A percentile compares a stretch with the other conserved stretches of the same genome.
phyloP scores from a whole-genome alignment of 352 stramenopile species.

The Phytophthora hibernalis region DNA sequence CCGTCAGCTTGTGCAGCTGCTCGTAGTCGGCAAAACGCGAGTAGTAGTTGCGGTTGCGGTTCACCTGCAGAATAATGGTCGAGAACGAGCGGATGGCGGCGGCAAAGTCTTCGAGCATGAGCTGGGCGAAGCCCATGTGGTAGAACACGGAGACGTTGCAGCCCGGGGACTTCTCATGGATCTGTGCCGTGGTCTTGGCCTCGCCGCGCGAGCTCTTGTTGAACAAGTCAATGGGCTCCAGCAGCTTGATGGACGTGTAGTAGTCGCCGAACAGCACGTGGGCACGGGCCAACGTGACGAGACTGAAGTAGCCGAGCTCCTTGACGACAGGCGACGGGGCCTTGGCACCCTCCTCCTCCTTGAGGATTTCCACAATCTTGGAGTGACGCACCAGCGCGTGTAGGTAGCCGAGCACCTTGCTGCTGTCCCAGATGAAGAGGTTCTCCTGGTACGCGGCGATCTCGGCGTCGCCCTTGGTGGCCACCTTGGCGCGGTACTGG shows the following conservation, averaged over 20 bases:
- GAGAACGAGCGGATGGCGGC: conserved; percentile 91
- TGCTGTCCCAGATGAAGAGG: conserved; percentile 95
- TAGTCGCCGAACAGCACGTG: conserved; percentile 98
- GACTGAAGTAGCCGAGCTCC: conserved; percentile 96
- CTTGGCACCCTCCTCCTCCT: conserved; percentile 46
- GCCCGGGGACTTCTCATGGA: conserved; percentile 92
- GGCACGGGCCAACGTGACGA: conserved; percentile 94
- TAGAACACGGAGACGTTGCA: conserved; percentile 97
- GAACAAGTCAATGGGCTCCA: conserved; percentile 92
- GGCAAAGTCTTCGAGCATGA: conserved; percentile 98
- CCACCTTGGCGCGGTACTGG: conserved; percentile 93
- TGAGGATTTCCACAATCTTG: conserved; percentile 92
- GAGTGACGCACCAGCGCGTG: conserved; percentile 92
- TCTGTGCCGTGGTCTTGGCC: conserved; percentile 74
- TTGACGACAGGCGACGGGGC: conserved; percentile 80
- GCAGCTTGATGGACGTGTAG: conserved; percentile 91
- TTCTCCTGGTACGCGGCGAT: conserved; percentile 71
- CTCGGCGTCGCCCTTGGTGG: conserved; percentile 67
- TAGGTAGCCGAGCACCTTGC: conserved; percentile 96
- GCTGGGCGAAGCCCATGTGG: conserved; percentile 97
- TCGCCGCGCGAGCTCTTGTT: conserved; percentile 75
- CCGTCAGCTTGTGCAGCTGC: conserved; percentile 95
- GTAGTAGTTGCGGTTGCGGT: conserved; percentile 92
- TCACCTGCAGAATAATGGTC: conserved; percentile 90
- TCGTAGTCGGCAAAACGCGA: conserved; percentile 93